Base-by-base conservation (phyloP, 2,329 filamentous ascomycete genomes). In the Paecilomyces formosus region DNA sequence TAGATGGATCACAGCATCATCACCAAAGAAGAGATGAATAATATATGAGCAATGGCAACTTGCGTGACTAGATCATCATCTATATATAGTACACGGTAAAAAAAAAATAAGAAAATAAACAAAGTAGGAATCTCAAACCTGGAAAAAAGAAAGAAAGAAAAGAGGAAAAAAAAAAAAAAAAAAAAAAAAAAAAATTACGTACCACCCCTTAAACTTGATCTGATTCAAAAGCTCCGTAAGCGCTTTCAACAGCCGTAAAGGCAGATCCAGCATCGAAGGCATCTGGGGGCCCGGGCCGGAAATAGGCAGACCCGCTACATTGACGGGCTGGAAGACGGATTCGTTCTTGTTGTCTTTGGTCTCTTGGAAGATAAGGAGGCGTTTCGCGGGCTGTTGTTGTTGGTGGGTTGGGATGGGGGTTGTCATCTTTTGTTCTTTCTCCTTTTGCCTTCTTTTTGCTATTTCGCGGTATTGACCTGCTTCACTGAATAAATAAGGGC, bases 211-310 rank as follows among this genome's bases (percentile, higher is more conserved):
- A 64, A 72, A 74, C 60, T 70, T 73, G 2, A 67, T 68, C 57
- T 68, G 65, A 63, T 74, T 74, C 30, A 74, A 74, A 58, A 74
- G 71, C 39, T 74, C 72, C 49, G 72, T 74, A 61, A 74, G 74
- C n/a, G 66, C 70, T 53, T 61, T 67, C 59, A 74, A 33, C 26
- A 70, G 68, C 12, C 69, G 63, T 58, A 74, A 54, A 24, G 72
- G 72, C 53, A 74, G 56, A 28, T 74, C 70, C 39, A 73, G 56
- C 6, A 74, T 67, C 3, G 70, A 73, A 0, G 71, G 70, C 5
- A 73, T 30, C 12, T 70, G 68, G 0, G 71, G 71, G 0, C 67
- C 70, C 12, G 67, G 58, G 2, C 70, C 70, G 53, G 68, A 72
- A 22, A 74, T 72, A 0, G 72, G 72, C 3, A 74, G 63, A 0